phyloP scores from a whole-genome alignment of 441 rosid genomes.

The Adansonia grandidieri region DNA sequence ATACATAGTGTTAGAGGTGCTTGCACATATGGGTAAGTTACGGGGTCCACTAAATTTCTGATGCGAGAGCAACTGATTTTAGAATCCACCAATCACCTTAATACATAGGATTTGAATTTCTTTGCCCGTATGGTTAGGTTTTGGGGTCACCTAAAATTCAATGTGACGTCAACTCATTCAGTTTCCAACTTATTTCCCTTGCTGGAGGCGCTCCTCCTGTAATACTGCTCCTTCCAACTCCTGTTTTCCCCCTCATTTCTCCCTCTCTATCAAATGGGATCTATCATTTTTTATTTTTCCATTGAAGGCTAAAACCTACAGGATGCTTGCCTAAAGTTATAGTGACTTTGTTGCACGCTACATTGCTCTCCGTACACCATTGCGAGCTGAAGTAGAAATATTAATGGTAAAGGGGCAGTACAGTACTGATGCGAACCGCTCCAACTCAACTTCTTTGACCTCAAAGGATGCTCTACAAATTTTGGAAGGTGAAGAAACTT shows the following conservation, averaged over 20 bases:
- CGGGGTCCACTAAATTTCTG: neutral
- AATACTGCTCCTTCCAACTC: neutral
- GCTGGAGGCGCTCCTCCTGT: neutral
- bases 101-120: neutral
- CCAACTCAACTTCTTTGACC: conserved; percentile 29
- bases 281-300: neutral
- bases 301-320: neutral
- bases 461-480: conserved; percentile 40
- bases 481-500: conserved; percentile 55
- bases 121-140: conserved; percentile 8
- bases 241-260: neutral
- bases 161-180: neutral
- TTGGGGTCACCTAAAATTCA: conserved; percentile 17
- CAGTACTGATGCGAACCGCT: conserved; percentile 23
- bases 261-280: neutral
- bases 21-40: neutral
- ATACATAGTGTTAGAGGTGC: neutral
- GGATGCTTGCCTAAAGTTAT: conserved; percentile 27
- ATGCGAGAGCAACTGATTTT: neutral
- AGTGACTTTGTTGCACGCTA: conserved; percentile 41
- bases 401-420: conserved; percentile 38
- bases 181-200: neutral
- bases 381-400: conserved; percentile 59
- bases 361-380: conserved; percentile 49
- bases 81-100: neutral